Evolutionary conservation across 306 rosid species (phyloP), one percentile per base, ranked within the genome.

Genomic region (Phaseolus lunatus): DNA sequence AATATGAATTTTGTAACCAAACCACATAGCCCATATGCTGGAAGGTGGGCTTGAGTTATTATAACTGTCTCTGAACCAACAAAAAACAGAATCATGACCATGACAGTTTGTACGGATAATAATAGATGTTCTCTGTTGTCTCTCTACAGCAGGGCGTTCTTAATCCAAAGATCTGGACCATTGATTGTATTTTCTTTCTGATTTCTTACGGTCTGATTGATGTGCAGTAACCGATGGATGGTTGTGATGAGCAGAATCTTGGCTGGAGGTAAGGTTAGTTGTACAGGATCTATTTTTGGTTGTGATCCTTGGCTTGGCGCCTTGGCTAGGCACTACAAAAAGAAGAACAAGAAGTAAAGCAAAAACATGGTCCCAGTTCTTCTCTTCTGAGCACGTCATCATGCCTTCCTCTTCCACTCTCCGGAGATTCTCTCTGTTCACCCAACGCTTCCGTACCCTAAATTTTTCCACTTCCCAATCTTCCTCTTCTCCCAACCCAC

Each of bases 351-450:
- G 0, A 23, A 26, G 29, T 39, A 66, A 66, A 56, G 63, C 49
- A 19, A 57, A 49, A 49, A 11, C 66, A 33, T 64, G 3, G 16
- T 75, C 22, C 16, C n/a, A 48, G 22, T 59, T 74, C 20, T 61
- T 58, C 31, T 19, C 33, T 10, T 26, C 27, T 2, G 7, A 5
- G 11, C 48, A 5, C 70, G 70, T 81, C 22, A 85, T 89, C 22
- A 85, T 89, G 90, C 66, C 78, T 27, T 35, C 77, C 69, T 58
- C 81, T 56, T 75, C 83, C 12, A 77, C 83, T 61, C 84, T 88
- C 54, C 81, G 80, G 27, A 81, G 81, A 86, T 78, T 86, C 45
- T 22, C 82, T 48, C 79, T 79, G 16, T 66, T 82, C 43, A 22
- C 66, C 43, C 88, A 48, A 73, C 67, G 81, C 67, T 63, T 79